These are phyloP conservation scores for Neurospora tetrasperma DNA, from an alignment of 495 filamentous ascomycete genomes.

Conservation along the genomic window DNA sequence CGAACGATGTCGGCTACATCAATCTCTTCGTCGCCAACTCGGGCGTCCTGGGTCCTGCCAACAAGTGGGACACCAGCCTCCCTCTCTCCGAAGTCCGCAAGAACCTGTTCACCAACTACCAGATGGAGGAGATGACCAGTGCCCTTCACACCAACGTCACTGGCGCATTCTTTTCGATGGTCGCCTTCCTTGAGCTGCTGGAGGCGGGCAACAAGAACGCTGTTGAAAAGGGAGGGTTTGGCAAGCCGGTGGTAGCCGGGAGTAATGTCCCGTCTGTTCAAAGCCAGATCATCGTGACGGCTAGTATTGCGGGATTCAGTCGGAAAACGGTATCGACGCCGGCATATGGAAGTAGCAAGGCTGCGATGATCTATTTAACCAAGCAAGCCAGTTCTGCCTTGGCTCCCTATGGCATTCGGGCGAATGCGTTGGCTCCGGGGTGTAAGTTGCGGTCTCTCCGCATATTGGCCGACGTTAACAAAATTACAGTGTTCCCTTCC, in stretches of 20 bases:
- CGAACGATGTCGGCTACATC: constrained; percentile 35
- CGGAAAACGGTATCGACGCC: constrained; percentile 31
- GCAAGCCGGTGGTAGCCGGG: constrained; percentile 9
- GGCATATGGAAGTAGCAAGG: constrained; percentile 53
- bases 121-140: constrained; percentile 41
- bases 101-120: constrained; percentile 27
- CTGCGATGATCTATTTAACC: constrained; percentile 48
- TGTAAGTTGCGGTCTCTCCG: constrained; percentile 21
- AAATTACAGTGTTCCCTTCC: constrained; percentile 39
- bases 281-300: constrained; percentile 44
- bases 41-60: constrained; percentile 35
- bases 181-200: constrained; percentile 56
- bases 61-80: constrained; percentile 22
- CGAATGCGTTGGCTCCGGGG: constrained; percentile 57
- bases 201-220: constrained; percentile 49
- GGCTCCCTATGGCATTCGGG: constrained; percentile 43
- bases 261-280: constrained; percentile 32
- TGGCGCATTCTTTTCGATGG: constrained; percentile 48
- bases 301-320: constrained; percentile 44
- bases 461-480: background rate
- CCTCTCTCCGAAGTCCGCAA: constrained; percentile 30
- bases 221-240: constrained; percentile 30
- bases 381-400: constrained; percentile 48
- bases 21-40: constrained; percentile 59
- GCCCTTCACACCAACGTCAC: constrained; percentile 51